Evolutionary conservation across 75 land plant genomes (phyloP).

Genomic region (Chamaecyparis obtusa): DNA sequence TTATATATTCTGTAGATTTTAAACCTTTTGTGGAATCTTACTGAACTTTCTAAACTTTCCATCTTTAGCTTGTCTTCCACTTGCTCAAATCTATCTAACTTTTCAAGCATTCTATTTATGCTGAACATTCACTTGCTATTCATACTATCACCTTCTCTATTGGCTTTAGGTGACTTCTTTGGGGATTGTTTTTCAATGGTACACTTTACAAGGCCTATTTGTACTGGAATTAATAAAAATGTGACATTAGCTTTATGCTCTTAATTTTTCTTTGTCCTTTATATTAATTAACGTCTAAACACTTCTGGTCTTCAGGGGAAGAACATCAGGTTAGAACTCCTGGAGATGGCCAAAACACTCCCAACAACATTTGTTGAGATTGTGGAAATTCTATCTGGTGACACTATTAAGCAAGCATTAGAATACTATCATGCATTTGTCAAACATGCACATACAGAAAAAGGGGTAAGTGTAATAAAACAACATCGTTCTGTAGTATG

Average conservation of each 20-base stretch:
- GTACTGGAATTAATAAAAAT: not conserved
- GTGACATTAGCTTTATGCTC: too few species aligned
- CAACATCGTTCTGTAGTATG: not conserved
- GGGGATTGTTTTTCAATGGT: not conserved
- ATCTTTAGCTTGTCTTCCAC: not conserved
- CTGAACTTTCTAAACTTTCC: not conserved
- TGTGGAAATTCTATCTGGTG: conserved; percentile 57
- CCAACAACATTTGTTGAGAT: conserved; percentile 66
- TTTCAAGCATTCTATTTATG: not conserved
- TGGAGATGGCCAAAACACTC: conserved; percentile 70
- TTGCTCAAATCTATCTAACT: not conserved
- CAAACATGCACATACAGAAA: conserved; percentile 65
- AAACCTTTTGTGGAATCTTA: not conserved
- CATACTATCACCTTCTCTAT: not conserved
- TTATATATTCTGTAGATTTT: not conserved
- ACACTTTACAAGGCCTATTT: not conserved
- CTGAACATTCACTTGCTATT: not conserved
- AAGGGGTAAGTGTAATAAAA: conserved; percentile 40
- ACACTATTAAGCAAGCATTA: conserved; percentile 48
- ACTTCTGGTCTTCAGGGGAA: conserved; percentile 53
- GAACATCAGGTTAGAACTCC: conserved; percentile 71
- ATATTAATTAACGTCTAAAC: not conserved
- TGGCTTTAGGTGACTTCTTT: not conserved
- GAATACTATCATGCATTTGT: conserved; percentile 78
- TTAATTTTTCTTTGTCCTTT: not conserved